phyloP scores from a whole-genome alignment of 345 rosid species.

The Citrus maxima region DNA sequence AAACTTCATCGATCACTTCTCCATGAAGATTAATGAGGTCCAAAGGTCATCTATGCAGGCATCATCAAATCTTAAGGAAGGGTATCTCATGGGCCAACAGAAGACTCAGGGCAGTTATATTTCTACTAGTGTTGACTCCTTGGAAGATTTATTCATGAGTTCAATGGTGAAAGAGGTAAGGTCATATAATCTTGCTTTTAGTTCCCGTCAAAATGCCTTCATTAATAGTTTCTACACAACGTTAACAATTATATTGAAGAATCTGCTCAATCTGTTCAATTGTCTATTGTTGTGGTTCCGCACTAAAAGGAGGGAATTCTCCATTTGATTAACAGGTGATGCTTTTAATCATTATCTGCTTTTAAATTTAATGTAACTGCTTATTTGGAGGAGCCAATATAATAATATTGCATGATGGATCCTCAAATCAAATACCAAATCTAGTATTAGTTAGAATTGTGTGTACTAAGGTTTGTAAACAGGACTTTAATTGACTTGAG shows the following conservation, averaged over 20 bases:
- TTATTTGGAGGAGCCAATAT: not conserved
- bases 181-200: conserved; percentile 8
- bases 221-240: not conserved
- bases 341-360: not conserved
- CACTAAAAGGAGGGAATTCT: not conserved
- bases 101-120: conserved; percentile 44
- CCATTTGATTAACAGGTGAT: not conserved
- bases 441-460: not conserved
- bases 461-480: not conserved
- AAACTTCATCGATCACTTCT: conserved; percentile 30
- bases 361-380: not conserved
- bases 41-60: conserved; percentile 36
- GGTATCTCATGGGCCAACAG: conserved; percentile 42
- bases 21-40: conserved; percentile 34
- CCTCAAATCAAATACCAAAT: not conserved
- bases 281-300: not conserved
- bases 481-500: not conserved
- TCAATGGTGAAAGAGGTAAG: conserved; percentile 61
- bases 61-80: conserved; percentile 35
- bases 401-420: not conserved
- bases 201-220: not conserved
- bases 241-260: not conserved
- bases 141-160: conserved; percentile 56
- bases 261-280: not conserved
- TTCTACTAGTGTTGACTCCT: conserved; percentile 48